A percentile compares a stretch with the other conserved stretches of the same genome.
These are phyloP conservation scores for Pisolithus marmoratus DNA, from an alignment of 768 basidiomycete genomes.

Conservation along the genomic window DNA sequence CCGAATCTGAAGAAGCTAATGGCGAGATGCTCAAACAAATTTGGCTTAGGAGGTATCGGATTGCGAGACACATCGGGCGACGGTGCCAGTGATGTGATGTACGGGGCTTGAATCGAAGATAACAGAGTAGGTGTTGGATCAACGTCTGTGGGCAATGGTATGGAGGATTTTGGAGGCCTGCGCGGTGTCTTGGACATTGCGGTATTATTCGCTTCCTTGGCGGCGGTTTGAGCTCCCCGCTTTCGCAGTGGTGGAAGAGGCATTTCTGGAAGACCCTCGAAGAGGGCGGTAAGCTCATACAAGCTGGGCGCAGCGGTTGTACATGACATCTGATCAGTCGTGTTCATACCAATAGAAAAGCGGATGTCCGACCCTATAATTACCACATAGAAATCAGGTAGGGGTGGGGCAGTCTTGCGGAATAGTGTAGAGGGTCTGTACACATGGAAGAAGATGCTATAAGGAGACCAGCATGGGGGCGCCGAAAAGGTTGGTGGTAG, in stretches of 20 bases:
- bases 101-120: background rate
- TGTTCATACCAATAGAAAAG: background rate
- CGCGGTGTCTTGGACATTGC: background rate
- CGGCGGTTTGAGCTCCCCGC: slow-evolving; percentile 10
- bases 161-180: background rate
- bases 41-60: slow-evolving; percentile 35
- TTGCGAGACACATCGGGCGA: slow-evolving; percentile 24
- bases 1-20: slow-evolving; percentile 87
- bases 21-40: slow-evolving; percentile 76
- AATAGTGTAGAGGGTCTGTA: slow-evolving; percentile 89
- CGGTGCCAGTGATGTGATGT: background rate
- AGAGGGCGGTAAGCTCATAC: slow-evolving; percentile 69
- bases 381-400: slow-evolving; percentile 82
- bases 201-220: slow-evolving; percentile 1
- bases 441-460: slow-evolving; percentile 81
- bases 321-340: slow-evolving; percentile 24
- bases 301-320: slow-evolving; percentile 79
- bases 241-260: slow-evolving; percentile 58
- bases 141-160: background rate
- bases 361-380: slow-evolving; percentile 67
- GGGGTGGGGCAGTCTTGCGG: slow-evolving; percentile 68
- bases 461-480: slow-evolving; percentile 41
- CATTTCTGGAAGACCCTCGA: slow-evolving; percentile 55
- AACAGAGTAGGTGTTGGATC: slow-evolving; percentile 4
- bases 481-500: too few relatives aligned